A percentile compares a stretch with the other conserved stretches of the same genome.
These are phyloP conservation scores for Aspergillus proliferans DNA, from an alignment of 2,329 filamentous ascomycete species.

Conservation along the genomic window DNA sequence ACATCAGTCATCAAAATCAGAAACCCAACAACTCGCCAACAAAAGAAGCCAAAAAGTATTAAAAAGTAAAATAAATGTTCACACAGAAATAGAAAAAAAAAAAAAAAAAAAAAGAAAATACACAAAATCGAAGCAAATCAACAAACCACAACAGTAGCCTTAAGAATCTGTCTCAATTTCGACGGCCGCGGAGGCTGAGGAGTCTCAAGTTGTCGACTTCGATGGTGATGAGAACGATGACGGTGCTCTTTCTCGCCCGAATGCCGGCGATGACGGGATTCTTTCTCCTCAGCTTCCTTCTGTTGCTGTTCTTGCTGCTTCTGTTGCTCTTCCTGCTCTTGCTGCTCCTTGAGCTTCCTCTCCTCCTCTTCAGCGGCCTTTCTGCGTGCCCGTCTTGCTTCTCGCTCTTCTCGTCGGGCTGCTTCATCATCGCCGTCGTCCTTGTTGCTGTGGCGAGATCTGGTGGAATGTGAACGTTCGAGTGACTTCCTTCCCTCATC, in stretches of 20 bases:
- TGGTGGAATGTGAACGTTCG: background rate
- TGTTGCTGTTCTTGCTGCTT: constrained; percentile 12
- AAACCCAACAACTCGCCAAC: background rate
- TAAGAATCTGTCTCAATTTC: constrained; percentile 25
- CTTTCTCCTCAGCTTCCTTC: constrained; percentile 8
- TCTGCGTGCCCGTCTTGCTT: constrained; percentile 15
- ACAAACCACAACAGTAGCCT: constrained; percentile 22
- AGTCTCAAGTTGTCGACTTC: constrained; percentile 16
- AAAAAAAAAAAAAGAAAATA: background rate
- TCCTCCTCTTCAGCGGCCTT: constrained; percentile 11
- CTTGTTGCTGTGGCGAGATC: constrained; percentile 19
- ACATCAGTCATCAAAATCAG: background rate
- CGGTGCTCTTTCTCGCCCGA: too few relatives aligned
- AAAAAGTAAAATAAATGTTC: constrained; percentile 1
- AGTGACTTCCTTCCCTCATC: constrained; percentile 20
- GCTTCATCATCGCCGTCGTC: constrained; percentile 12
- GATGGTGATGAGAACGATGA: constrained; percentile 17
- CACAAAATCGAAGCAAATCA: constrained; percentile 6
- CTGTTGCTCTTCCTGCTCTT: constrained; percentile 8
- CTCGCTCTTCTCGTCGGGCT: too few relatives aligned
- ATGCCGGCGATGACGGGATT: too few relatives aligned
- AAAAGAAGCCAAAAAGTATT: background rate
- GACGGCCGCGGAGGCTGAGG: constrained; percentile 23
- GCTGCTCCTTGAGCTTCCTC: background rate
- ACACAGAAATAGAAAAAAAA: background rate